Percentiles rank a stretch among this genome's conserved stretches.
phyloP scores from a whole-genome alignment of 768 basidiomycete genomes.

The Lactifluus piperatus region DNA sequence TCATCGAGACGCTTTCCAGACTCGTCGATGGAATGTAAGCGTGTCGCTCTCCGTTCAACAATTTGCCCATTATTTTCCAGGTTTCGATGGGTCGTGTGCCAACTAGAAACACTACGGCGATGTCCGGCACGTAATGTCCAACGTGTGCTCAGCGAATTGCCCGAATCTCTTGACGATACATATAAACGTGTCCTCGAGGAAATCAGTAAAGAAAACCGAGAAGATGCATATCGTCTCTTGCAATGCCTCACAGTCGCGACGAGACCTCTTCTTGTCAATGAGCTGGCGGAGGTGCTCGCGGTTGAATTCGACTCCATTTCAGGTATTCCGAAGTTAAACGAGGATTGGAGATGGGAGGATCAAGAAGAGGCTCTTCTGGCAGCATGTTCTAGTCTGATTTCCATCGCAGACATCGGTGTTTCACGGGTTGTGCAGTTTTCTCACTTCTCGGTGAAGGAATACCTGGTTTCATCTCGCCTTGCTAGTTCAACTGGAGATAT shows the following conservation, averaged over 20 bases:
- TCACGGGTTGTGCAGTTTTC: not conserved
- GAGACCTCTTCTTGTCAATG: not conserved
- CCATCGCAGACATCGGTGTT: not conserved
- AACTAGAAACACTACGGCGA: not conserved
- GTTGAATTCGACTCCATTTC: not conserved
- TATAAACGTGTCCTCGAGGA: not conserved
- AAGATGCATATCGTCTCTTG: not conserved
- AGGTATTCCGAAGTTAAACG: not conserved
- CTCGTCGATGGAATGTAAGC: not conserved
- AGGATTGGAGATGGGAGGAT: not conserved
- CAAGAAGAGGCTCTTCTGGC: not conserved
- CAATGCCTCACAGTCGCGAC: not conserved
- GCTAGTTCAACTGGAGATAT: not conserved
- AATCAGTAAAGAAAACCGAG: not conserved
- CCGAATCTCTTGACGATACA: not conserved
- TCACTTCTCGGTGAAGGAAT: not conserved
- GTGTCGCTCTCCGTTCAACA: not conserved
- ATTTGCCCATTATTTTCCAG: not conserved
- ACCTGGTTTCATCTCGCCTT: not conserved
- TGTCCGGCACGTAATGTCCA: not conserved
- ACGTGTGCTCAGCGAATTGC: not conserved
- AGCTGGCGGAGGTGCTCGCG: not conserved
- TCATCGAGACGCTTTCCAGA: not conserved
- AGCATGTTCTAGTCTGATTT: not conserved
- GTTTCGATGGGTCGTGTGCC: not conserved